Conservation (phyloP, 2,329 filamentous ascomycete species). For the Aciculosporium take region DNA sequence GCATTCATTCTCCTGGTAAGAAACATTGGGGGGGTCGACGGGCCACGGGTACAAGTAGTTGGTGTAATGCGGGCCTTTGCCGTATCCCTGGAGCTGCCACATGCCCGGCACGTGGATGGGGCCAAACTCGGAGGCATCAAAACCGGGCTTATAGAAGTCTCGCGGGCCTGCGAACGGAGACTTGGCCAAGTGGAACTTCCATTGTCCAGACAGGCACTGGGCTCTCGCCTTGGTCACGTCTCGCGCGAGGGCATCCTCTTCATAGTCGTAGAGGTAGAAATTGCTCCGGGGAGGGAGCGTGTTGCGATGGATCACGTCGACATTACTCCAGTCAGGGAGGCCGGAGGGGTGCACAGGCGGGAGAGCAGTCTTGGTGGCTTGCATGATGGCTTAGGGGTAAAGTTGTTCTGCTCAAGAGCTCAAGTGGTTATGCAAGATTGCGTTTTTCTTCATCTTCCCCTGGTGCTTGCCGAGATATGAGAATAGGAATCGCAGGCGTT, state of each 20-base stretch:
- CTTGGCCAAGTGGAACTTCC: slow-evolving; percentile 36
- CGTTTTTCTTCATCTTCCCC: background rate
- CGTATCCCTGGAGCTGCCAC: slow-evolving; percentile 58
- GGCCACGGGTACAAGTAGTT: slow-evolving; percentile 56
- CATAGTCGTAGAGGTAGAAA: slow-evolving; percentile 38
- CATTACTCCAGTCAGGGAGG: slow-evolving; percentile 46
- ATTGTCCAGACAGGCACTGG: slow-evolving; percentile 35
- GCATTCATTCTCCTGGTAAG: slow-evolving; percentile 48
- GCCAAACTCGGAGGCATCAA: slow-evolving; percentile 18
- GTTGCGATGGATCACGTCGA: slow-evolving; percentile 44
- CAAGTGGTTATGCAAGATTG: background rate
- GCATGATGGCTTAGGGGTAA: background rate
- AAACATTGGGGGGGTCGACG: slow-evolving; percentile 50
- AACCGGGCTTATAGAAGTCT: slow-evolving; percentile 23
- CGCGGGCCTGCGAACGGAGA: slow-evolving; percentile 31
- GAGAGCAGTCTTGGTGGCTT: background rate
- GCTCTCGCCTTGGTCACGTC: slow-evolving; percentile 25
- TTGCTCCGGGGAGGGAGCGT: slow-evolving; percentile 41
- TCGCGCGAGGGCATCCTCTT: slow-evolving; percentile 31
- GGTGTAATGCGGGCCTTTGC: slow-evolving; percentile 51
- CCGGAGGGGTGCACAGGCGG: background rate
- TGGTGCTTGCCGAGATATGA: background rate
- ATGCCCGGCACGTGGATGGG: slow-evolving; percentile 49
- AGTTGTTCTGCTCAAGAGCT: too few relatives aligned
- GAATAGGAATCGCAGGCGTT: background rate